Evolutionary conservation across 169 alveolate species (phyloP), one percentile per base, ranked within the genome.

Genomic region (Neospora caninum): DNA sequence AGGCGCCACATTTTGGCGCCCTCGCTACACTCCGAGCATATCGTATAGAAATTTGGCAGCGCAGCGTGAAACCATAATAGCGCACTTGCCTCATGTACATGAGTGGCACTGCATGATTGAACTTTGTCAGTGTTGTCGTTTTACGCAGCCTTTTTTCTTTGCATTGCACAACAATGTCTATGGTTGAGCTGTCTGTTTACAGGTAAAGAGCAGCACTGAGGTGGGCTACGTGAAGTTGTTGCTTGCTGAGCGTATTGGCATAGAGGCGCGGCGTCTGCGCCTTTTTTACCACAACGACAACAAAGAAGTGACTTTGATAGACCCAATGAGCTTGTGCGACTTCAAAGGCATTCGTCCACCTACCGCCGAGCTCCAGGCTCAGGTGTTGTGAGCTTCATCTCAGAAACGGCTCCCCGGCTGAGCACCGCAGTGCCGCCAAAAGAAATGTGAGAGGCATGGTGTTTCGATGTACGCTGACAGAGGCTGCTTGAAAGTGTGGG

Each of bases 281-380:
- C 91, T 96, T 20, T 84, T 84, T 27, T 80, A 91, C 93, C 70
- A 92, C 84, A 91, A 94, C 34, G 89, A 82, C 41, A 49, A 69
- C 43, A 78, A 78, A 82, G 43, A 49, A 58, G 94, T 84, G 78
- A 86, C 88, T 42, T 91, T 96, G 89, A 94, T 96, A 6, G 95
- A 96, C 84, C 97, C 97, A 0, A 96, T 96, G 97, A 93, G 96
- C 29, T 88, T 96, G 41, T 96, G 97, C 88, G 97, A 96, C 73
- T 95, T 93, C 54, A 92, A 92, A 36, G 97, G 96, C 38, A 94
- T 96, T 42, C 91, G 92, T 0, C 96, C 97, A 0, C 96, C 97
- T 29, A 67, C 95, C 6, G 93, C 95, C 34, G 94, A 93, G 36
- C 34, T 96, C 36, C 95, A 92, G 36, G 97, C 94, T 25, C 93